Conservation (phyloP, 2,329 filamentous ascomycete species). For the Blumeria graminis region DNA sequence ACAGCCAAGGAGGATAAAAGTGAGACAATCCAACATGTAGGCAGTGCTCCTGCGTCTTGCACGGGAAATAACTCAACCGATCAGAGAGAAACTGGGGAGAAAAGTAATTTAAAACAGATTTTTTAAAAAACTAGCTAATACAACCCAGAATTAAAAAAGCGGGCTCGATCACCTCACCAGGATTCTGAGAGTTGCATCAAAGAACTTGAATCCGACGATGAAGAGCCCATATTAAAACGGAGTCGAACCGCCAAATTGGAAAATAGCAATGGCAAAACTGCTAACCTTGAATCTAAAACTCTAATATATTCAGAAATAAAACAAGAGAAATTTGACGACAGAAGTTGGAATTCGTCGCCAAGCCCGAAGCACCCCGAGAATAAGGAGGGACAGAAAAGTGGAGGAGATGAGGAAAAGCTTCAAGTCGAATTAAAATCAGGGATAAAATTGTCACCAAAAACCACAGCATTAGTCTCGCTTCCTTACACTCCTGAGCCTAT, state of each 20-base stretch:
- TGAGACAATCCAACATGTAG: not conserved
- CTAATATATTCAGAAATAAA: too few species aligned
- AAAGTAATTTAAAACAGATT: not conserved
- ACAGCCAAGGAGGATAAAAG: constrained; percentile 4
- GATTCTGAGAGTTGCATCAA: too few species aligned
- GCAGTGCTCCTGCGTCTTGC: constrained; percentile 2
- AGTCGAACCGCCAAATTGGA: constrained; percentile 15
- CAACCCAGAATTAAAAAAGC: not conserved
- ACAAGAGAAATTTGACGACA: too few species aligned
- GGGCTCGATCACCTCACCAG: not conserved
- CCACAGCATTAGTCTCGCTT: not conserved
- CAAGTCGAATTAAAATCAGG: too few species aligned
- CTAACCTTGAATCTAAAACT: too few species aligned
- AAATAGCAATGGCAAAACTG: not conserved
- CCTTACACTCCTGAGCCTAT: not conserved
- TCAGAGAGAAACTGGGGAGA: not conserved
- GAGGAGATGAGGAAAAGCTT: too few species aligned
- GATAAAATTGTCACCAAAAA: too few species aligned
- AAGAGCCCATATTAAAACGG: constrained; percentile 36
- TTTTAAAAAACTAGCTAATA: not conserved
- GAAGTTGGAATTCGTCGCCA: too few species aligned
- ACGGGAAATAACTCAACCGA: not conserved
- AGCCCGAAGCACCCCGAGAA: too few species aligned
- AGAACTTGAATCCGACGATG: constrained; percentile 22
- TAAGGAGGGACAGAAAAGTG: too few species aligned